A percentile compares a stretch with the other conserved stretches of the same genome.
phyloP scores from a whole-genome alignment of 306 rosid genomes.

The Hylodesmum podocarpum region DNA sequence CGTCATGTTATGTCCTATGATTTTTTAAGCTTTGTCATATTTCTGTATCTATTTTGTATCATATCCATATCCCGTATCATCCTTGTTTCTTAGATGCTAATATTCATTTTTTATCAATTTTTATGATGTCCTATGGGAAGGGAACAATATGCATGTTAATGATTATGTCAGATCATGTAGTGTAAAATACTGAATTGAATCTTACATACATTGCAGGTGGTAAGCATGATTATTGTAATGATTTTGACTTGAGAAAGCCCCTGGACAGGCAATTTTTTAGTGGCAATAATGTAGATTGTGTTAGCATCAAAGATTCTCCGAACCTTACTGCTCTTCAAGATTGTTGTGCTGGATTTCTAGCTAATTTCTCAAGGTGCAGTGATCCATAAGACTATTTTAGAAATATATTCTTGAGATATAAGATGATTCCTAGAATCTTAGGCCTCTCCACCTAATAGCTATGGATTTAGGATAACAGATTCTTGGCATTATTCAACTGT shows the following conservation, averaged over 20 bases:
- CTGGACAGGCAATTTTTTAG: slow-evolving; percentile 66
- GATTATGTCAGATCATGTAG: neutral
- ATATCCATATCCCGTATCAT: neutral
- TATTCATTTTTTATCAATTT: neutral
- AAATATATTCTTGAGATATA: slow-evolving; percentile 19
- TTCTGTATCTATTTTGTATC: neutral
- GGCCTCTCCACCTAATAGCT: slow-evolving; percentile 5
- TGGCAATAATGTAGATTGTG: slow-evolving; percentile 60
- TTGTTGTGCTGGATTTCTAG: slow-evolving; percentile 64
- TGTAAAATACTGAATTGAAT: neutral
- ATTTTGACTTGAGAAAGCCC: slow-evolving; percentile 84
- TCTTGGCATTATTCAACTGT: slow-evolving; percentile 3
- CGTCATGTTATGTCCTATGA: neutral
- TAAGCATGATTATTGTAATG: slow-evolving; percentile 68
- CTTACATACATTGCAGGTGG: slow-evolving; percentile 40
- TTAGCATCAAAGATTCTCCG: slow-evolving; percentile 66
- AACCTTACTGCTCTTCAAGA: slow-evolving; percentile 57
- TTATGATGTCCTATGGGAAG: neutral
- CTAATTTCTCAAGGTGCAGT: slow-evolving; percentile 65
- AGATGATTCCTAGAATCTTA: neutral
- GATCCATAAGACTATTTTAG: neutral
- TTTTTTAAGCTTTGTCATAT: neutral
- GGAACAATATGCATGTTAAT: neutral
- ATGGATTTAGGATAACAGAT: neutral
- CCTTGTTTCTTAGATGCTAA: neutral